phyloP scores from a whole-genome alignment of 2,329 filamentous ascomycete genomes.

The Penicillium sp. region DNA sequence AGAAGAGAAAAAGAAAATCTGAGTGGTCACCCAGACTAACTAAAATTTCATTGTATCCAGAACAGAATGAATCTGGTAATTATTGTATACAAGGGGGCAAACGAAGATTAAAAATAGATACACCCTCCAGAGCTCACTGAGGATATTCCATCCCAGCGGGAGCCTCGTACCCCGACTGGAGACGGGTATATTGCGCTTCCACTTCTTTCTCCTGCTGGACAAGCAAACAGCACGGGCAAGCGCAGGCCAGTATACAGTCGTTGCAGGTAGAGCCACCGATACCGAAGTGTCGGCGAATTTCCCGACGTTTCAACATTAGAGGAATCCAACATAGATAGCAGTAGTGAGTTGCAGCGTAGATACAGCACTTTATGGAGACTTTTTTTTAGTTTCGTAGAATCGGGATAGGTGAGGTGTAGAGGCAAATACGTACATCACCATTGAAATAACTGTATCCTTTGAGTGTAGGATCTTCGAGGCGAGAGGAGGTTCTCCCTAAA shows the following conservation, averaged over 20 bases:
- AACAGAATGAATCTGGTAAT: background rate
- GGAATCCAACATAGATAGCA: background rate
- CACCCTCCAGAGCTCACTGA: background rate
- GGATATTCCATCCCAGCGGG: background rate
- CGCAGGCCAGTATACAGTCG: background rate
- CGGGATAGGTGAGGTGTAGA: background rate
- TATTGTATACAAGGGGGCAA: background rate
- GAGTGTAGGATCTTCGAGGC: background rate
- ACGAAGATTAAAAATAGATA: background rate
- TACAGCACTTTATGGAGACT: background rate
- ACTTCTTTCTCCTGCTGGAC: background rate
- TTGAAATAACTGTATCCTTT: background rate
- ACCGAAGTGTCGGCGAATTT: background rate
- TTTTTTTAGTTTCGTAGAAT: background rate
- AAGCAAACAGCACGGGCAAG: background rate
- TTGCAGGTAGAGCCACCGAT: background rate
- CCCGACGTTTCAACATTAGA: background rate
- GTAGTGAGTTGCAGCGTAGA: background rate
- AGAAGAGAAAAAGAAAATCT: too few relatives aligned
- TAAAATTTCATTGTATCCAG: background rate
- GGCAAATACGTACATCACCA: background rate
- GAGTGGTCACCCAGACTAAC: too few relatives aligned
- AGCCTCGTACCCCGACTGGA: background rate
- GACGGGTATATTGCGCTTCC: background rate
- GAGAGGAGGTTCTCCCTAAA: background rate